These are phyloP conservation scores for Nicotiana paniculata DNA, from an alignment of 257 asterid genomes.

Conservation along the genomic window DNA sequence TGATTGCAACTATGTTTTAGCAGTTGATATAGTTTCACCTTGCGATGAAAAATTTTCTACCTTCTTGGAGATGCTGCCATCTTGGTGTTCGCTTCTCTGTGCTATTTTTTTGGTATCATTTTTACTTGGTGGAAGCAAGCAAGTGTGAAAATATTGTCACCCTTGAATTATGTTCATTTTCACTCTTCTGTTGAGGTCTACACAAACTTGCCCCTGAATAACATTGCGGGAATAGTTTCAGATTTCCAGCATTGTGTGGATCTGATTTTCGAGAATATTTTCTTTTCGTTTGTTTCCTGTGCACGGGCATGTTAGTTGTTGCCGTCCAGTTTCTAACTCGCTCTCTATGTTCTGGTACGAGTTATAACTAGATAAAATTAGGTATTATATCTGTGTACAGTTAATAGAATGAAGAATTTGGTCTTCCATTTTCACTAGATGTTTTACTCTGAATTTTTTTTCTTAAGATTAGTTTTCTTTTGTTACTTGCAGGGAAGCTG, in stretches of 20 bases:
- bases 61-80: background rate
- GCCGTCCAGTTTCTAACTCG: background rate
- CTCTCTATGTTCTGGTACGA: background rate
- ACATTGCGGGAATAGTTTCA: background rate
- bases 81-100: background rate
- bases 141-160: background rate
- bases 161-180: background rate
- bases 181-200: background rate
- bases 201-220: background rate
- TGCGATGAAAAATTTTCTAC: background rate
- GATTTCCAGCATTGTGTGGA: background rate
- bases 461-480: conserved; percentile 19
- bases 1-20: background rate
- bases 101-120: background rate
- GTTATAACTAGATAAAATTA: background rate
- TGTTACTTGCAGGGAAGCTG: conserved; percentile 77
- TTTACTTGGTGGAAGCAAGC: background rate
- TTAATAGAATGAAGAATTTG: background rate
- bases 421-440: background rate
- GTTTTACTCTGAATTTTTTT: background rate
- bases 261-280: background rate
- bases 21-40: background rate
- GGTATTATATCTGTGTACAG: background rate
- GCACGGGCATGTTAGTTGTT: background rate
- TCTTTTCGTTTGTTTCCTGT: background rate